Conservation (phyloP, 108 stramenopile genomes). For the Nitzschia putrida region DNA sequence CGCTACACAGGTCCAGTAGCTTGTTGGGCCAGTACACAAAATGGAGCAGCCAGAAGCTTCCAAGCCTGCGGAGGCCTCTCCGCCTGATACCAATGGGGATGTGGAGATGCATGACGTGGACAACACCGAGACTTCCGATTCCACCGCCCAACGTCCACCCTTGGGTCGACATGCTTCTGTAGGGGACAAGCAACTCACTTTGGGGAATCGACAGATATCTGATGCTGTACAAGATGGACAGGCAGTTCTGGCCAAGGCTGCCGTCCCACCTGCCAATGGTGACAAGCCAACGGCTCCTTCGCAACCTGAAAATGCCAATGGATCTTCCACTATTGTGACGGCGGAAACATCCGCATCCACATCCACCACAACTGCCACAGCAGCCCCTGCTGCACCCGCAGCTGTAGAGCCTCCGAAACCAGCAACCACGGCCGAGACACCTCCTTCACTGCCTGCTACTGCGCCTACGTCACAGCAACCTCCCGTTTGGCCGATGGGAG, state of each 20-base stretch:
- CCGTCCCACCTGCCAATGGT: background rate
- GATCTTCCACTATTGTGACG: background rate
- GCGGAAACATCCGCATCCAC: background rate
- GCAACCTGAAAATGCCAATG: background rate
- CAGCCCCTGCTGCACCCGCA: background rate
- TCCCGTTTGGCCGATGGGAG: background rate
- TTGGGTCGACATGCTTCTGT: constrained; percentile 26
- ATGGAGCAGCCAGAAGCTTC: too few relatives aligned
- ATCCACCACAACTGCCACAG: background rate
- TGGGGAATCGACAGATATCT: constrained; percentile 18
- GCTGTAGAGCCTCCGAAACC: background rate
- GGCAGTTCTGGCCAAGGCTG: background rate
- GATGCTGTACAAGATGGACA: constrained; percentile 7
- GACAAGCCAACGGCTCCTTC: background rate
- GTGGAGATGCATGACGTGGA: constrained; percentile 10
- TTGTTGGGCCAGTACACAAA: too few relatives aligned
- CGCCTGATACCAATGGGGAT: constrained; percentile 3
- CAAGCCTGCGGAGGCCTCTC: too few relatives aligned
- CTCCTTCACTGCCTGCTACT: background rate
- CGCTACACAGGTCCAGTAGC: too few relatives aligned
- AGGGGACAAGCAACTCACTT: constrained; percentile 12
- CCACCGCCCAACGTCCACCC: background rate
- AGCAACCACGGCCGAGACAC: background rate
- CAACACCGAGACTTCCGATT: background rate
- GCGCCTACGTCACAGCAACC: background rate